Evolutionary conservation across 352 stramenopile genomes (phyloP), one percentile per base, ranked within the genome.

Genomic region (Pythium insidiosum): DNA sequence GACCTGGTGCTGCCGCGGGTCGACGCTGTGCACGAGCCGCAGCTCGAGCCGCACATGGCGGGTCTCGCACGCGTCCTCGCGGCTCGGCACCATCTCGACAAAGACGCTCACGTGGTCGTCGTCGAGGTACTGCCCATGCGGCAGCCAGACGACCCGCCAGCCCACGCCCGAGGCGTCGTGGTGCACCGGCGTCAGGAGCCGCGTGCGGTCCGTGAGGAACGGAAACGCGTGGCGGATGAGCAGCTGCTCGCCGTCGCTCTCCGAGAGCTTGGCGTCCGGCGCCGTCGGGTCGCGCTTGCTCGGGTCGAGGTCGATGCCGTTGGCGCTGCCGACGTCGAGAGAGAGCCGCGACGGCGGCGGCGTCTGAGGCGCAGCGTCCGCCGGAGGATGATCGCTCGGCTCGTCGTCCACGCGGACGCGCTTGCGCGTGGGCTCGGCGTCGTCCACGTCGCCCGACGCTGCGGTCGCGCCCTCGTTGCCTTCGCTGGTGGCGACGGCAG

Each of bases 131-230:
- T 60, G 56, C 7, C 78, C 77, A 41, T 68, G 58, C 11, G 71
- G 70, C 18, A 75, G 75, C 74, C 74, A 90, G 47, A 78, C 49
- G 11, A 90, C 56, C 24, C 75, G 70, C 78, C 78, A 90, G 23
- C 51, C 39, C 16, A 55, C 55, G 22, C 62, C 71, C 5, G 46
- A 36, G 5, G 60, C 56, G 47, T 90, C 78, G 11, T 41, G 45
- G 45, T 68, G 30, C 2, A 37, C 6, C 1, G 58, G 37, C 6
- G 70, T 81, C 5, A 63, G 19, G 19, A 78, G 22, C 0, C 51
- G 59, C 19, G 50, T 21, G 22, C 73, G 58, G 28, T 54, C 59
- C 2, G 49, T 63, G 15, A 90, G 38, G 12, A 87, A 37, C 15
- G 66, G 64, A 24, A 90, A 70, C 26, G 48, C 29, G 33, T 39